phyloP scores from a whole-genome alignment of 73 alveolate species.

The Tetrahymena elliotti region DNA sequence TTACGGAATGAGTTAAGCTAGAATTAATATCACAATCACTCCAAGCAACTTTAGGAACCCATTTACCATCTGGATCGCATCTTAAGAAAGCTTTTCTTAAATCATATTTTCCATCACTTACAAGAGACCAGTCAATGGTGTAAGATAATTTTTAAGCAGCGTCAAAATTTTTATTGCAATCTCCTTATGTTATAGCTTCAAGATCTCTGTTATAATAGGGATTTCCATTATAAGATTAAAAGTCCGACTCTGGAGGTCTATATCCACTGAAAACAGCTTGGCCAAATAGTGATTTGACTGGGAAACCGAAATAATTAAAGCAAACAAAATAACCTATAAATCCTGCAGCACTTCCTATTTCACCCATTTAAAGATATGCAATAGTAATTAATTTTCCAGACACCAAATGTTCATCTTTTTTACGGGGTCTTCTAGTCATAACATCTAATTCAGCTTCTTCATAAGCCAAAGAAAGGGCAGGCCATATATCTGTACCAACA shows the following conservation, averaged over 20 bases:
- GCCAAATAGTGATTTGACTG: background rate
- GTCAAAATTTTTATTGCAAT: background rate
- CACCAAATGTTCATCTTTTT: conserved; percentile 4
- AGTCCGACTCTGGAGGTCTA: background rate
- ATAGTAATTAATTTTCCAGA: background rate
- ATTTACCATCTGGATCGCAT: conserved; percentile 20
- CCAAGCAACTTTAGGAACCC: conserved; percentile 8
- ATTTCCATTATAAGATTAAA: background rate
- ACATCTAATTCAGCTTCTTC: conserved; percentile 83
- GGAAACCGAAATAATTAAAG: conserved; percentile 13
- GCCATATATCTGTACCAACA: conserved; percentile 87
- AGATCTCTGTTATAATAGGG: background rate
- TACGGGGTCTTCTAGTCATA: conserved; percentile 81
- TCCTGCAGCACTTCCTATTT: background rate
- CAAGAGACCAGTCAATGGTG: conserved; percentile 6
- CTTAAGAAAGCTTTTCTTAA: background rate
- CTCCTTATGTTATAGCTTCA: conserved; percentile 1
- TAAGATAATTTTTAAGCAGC: background rate
- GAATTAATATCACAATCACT: conserved; percentile 10
- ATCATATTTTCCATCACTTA: background rate
- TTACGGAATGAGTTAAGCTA: background rate
- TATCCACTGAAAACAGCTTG: background rate
- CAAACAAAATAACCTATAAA: background rate
- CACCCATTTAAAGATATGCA: conserved; percentile 2
- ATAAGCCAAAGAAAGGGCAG: conserved; percentile 77